These are phyloP conservation scores for Amaranthus hypochondriacus DNA, from an alignment of 148 eudicot genomes.

Conservation along the genomic window DNA sequence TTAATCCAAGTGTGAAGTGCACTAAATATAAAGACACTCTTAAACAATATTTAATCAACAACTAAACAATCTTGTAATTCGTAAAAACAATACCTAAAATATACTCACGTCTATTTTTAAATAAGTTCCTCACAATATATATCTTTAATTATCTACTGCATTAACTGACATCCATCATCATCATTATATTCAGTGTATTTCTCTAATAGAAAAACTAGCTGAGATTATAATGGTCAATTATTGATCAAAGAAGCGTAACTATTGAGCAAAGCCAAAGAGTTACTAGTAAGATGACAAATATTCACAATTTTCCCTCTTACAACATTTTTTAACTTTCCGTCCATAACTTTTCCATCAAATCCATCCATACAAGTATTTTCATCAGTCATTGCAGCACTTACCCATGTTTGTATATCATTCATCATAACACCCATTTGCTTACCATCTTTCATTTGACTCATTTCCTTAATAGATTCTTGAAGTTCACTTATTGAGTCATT, in stretches of 20 bases:
- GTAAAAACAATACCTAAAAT: too few relatives aligned
- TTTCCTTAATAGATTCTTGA: conserved; percentile 30
- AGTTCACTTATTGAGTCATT: conserved; percentile 32
- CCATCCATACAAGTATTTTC: conserved; percentile 43
- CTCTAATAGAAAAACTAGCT: too few relatives aligned
- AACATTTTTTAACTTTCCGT: conserved; percentile 27
- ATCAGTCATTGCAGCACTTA: conserved; percentile 45
- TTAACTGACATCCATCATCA: too few relatives aligned
- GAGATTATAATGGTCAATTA: too few relatives aligned
- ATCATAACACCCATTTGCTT: conserved; percentile 18
- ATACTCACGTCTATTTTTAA: too few relatives aligned
- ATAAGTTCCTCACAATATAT: too few relatives aligned
- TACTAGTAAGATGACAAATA: conserved; percentile 41
- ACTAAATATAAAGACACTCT: too few relatives aligned
- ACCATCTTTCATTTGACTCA: conserved; percentile 21
- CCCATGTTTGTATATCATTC: conserved; percentile 53
- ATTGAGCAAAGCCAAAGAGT: conserved; percentile 48
- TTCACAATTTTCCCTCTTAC: conserved; percentile 29
- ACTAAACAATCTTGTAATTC: too few relatives aligned
- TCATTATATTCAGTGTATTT: too few relatives aligned
- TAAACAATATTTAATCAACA: too few relatives aligned
- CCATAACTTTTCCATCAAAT: conserved; percentile 29
- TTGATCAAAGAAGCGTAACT: conserved; percentile 24
- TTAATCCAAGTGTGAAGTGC: too few relatives aligned
- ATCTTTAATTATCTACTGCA: too few relatives aligned